Percentiles rank a stretch among this genome's conserved stretches.
phyloP scores from a whole-genome alignment of 345 rosid genomes.

The Iberis pinnata region DNA sequence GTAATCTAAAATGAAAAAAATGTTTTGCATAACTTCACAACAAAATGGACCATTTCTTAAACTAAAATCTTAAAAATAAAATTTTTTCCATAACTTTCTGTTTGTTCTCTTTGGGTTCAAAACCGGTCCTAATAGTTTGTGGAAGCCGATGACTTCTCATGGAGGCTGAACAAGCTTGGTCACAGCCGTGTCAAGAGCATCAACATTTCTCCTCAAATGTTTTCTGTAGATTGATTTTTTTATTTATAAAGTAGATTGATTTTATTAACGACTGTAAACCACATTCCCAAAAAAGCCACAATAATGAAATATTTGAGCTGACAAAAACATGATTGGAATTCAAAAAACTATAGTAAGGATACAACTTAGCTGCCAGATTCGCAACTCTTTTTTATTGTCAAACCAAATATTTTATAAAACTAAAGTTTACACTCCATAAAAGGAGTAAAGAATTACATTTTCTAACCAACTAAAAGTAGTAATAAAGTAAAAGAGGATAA shows the following conservation, averaged over 20 bases:
- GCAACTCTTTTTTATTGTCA: conserved; percentile 73
- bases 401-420: too few relatives aligned
- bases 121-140: too few relatives aligned
- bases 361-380: conserved; percentile 59
- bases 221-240: conserved; percentile 48
- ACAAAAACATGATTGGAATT: background rate
- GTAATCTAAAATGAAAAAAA: too few relatives aligned
- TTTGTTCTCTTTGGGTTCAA: too few relatives aligned
- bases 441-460: too few relatives aligned
- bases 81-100: too few relatives aligned
- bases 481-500: too few relatives aligned
- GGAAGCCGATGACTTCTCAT: conserved; percentile 19
- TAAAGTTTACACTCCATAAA: too few relatives aligned
- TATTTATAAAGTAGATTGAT: conserved; percentile 20
- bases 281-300: background rate
- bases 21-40: too few relatives aligned
- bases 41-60: too few relatives aligned
- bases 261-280: conserved; percentile 35
- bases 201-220: conserved; percentile 69
- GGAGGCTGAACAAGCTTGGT: conserved; percentile 62
- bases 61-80: too few relatives aligned
- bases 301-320: background rate
- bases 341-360: conserved; percentile 47
- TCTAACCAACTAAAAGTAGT: too few relatives aligned
- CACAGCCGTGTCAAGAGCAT: conserved; percentile 69